A percentile compares a stretch with the other conserved stretches of the same genome.
Conservation (phyloP, 2,329 filamentous ascomycete species). For the Xylariales sp. region DNA sequence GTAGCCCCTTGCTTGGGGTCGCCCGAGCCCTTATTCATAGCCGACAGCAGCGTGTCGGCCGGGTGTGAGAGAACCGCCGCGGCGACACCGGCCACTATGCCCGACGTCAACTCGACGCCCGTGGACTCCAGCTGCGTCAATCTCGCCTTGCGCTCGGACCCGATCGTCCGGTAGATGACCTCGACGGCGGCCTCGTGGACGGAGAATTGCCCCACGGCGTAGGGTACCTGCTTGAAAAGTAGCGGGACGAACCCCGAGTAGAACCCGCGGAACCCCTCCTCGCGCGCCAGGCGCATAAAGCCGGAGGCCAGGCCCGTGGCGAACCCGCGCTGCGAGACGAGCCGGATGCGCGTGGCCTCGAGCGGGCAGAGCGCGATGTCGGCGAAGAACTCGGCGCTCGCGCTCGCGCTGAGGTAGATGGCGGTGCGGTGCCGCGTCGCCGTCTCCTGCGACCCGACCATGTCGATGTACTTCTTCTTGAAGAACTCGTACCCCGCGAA, state of each 20-base stretch:
- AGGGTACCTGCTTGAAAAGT: constrained; percentile 89
- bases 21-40: constrained; percentile 67
- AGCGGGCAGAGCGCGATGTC: constrained; percentile 90
- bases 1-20: constrained; percentile 60
- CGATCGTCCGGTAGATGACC: constrained; percentile 75
- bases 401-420: constrained; percentile 79
- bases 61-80: constrained; percentile 91
- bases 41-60: constrained; percentile 73
- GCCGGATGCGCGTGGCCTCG: constrained; percentile 82
- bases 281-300: constrained; percentile 79
- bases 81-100: constrained; percentile 87
- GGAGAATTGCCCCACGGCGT: constrained; percentile 94
- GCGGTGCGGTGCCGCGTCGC: constrained; percentile 60
- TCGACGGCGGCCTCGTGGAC: constrained; percentile 91
- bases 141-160: constrained; percentile 72
- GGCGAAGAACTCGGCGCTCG: constrained; percentile 76
- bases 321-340: constrained; percentile 84
- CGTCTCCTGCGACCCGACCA: constrained; percentile 65
- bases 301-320: constrained; percentile 77
- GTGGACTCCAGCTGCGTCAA: constrained; percentile 80
- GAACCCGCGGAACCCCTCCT: constrained; percentile 83
- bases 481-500: constrained; percentile 95
- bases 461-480: constrained; percentile 86
- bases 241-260: constrained; percentile 92
- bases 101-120: constrained; percentile 84